Evolutionary conservation across 2,329 filamentous ascomycete genomes (phyloP).

Genomic region (Aspergillus candidus): DNA sequence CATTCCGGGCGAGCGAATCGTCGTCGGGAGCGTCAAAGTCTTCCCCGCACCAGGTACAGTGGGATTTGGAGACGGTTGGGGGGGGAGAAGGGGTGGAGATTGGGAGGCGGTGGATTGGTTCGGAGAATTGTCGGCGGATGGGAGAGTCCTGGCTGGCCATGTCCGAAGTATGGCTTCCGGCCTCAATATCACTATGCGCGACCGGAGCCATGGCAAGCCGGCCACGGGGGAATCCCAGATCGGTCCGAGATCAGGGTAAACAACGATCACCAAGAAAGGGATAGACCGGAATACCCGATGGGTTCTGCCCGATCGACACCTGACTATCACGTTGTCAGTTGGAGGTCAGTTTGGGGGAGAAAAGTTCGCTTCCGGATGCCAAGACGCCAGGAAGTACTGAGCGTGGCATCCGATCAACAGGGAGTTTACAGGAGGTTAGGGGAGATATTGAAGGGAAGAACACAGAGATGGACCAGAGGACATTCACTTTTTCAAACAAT

Average conservation of each 20-base stretch:
- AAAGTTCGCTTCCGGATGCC: slow-evolving; percentile 32
- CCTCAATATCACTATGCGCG: slow-evolving; percentile 29
- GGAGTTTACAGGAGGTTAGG: slow-evolving; percentile 2
- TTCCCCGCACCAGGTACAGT: slow-evolving; percentile 35
- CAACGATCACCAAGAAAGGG: neutral
- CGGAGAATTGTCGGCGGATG: slow-evolving; percentile 35
- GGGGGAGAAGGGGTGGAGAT: slow-evolving; percentile 33
- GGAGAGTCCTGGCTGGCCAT: slow-evolving; percentile 33
- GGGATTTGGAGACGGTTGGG: slow-evolving; percentile 20
- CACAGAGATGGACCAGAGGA: slow-evolving; percentile 1
- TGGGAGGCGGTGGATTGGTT: slow-evolving; percentile 29
- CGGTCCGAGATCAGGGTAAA: slow-evolving; percentile 6
- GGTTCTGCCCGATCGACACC: slow-evolving; percentile 15
- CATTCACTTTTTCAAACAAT: no score
- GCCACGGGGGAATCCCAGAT: slow-evolving; percentile 1
- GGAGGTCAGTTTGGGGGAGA: slow-evolving; percentile 11
- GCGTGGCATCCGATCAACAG: slow-evolving; percentile 8
- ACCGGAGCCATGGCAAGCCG: slow-evolving; percentile 26
- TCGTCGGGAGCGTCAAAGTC: slow-evolving; percentile 24
- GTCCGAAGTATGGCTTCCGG: slow-evolving; percentile 33
- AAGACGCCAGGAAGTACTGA: slow-evolving; percentile 23
- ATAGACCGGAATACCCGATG: neutral
- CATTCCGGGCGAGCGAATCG: slow-evolving; percentile 19
- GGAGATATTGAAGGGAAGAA: slow-evolving; percentile 3
- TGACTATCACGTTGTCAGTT: slow-evolving; percentile 23